Conservation (phyloP, 2,329 filamentous ascomycete genomes). For the Albophoma yamanashiensis region DNA sequence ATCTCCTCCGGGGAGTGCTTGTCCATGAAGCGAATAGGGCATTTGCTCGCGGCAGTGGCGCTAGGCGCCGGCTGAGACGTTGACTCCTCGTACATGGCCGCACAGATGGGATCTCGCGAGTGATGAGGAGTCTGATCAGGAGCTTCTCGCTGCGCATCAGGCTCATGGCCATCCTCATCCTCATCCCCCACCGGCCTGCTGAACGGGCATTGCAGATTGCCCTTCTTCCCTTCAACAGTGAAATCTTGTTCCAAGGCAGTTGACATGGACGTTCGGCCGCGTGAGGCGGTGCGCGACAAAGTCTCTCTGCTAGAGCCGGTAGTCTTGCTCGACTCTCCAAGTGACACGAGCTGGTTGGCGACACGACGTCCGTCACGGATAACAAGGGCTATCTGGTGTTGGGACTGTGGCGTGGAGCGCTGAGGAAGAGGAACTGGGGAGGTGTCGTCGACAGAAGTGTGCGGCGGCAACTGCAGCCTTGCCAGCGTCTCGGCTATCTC, state of each 20-base stretch:
- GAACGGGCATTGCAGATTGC: slow-evolving; percentile 74
- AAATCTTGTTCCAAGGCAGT: slow-evolving; percentile 79
- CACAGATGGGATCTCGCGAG: slow-evolving; percentile 50
- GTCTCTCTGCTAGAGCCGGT: slow-evolving; percentile 38
- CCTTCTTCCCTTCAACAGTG: slow-evolving; percentile 73
- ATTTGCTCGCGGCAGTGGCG: slow-evolving; percentile 50
- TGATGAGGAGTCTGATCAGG: slow-evolving; percentile 35
- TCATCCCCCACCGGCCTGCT: slow-evolving; percentile 31
- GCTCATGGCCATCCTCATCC: slow-evolving; percentile 16
- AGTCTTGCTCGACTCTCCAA: slow-evolving; percentile 40
- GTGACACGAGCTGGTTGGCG: slow-evolving; percentile 38
- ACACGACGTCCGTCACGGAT: slow-evolving; percentile 54
- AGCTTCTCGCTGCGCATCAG: slow-evolving; percentile 11
- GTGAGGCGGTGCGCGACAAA: slow-evolving; percentile 29
- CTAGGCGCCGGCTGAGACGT: slow-evolving; percentile 40
- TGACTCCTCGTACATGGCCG: slow-evolving; percentile 51
- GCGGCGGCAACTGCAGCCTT: slow-evolving; percentile 54
- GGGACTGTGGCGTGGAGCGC: slow-evolving; percentile 26
- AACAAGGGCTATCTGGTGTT: slow-evolving; percentile 49
- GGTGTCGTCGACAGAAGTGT: slow-evolving; percentile 35
- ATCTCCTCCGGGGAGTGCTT: slow-evolving; percentile 90
- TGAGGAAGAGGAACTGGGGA: slow-evolving; percentile 43
- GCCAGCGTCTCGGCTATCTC: slow-evolving; percentile 57
- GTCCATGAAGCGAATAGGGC: slow-evolving; percentile 86
- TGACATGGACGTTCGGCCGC: slow-evolving; percentile 45